Percentiles rank a stretch among this genome's conserved stretches.
These are phyloP conservation scores for Podochytrium sp. DNA, from an alignment of 192 early-diverging fungal species.

Conservation along the genomic window DNA sequence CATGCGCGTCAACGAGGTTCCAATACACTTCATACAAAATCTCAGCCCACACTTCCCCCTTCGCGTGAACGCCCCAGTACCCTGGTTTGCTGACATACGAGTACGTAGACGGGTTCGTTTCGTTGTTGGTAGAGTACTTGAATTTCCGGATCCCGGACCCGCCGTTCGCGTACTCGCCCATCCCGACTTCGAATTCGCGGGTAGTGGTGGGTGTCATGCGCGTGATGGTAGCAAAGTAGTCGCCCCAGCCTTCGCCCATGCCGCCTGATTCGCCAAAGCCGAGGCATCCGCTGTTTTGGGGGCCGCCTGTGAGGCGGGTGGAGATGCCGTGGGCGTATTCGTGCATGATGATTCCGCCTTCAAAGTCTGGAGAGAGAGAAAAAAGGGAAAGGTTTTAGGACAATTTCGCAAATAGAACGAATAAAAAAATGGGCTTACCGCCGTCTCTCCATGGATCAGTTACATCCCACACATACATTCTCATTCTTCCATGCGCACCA, in stretches of 20 bases:
- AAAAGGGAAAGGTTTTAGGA: not conserved
- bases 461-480: slow-evolving; percentile 90
- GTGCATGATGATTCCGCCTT: slow-evolving; percentile 91
- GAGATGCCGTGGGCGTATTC: slow-evolving; percentile 95
- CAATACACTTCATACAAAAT: slow-evolving; percentile 83
- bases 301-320: slow-evolving; percentile 90
- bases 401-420: not conserved
- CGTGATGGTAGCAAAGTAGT: slow-evolving; percentile 84
- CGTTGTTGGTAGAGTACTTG: slow-evolving; percentile 76
- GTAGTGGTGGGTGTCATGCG: slow-evolving; percentile 60
- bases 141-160: slow-evolving; percentile 88
- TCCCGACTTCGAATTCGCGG: slow-evolving; percentile 67
- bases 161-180: slow-evolving; percentile 82
- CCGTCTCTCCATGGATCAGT: slow-evolving; percentile 72
- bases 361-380: slow-evolving; percentile 67
- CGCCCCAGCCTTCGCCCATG: slow-evolving; percentile 97
- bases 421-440: not conserved
- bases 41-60: slow-evolving; percentile 92
- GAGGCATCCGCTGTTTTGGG: slow-evolving; percentile 86
- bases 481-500: slow-evolving; percentile 79
- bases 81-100: slow-evolving; percentile 72
- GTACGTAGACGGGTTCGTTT: slow-evolving; percentile 84
- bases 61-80: slow-evolving; percentile 93
- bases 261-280: slow-evolving; percentile 86
- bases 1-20: slow-evolving; percentile 59